Evolutionary conservation across 768 basidiomycete genomes (phyloP).

Genomic region (Melanogaster broomeanus): DNA sequence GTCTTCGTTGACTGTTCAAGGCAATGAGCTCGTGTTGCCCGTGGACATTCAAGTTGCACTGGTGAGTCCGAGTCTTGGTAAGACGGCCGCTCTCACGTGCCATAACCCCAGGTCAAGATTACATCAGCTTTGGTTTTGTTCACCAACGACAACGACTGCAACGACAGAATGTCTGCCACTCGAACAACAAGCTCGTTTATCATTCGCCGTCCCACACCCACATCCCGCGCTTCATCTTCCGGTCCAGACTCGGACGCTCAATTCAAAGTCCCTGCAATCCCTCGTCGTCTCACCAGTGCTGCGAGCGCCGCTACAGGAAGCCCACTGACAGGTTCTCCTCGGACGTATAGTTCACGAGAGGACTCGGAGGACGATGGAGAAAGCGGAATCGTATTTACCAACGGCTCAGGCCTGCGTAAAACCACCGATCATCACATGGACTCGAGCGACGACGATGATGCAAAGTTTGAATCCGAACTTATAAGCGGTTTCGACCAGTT

Average conservation of each 20-base stretch:
- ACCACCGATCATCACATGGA: constrained; percentile 33
- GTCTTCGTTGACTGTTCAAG: background rate
- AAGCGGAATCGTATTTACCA: constrained; percentile 25
- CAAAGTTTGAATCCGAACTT: constrained; percentile 60
- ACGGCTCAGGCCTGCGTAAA: constrained; percentile 24
- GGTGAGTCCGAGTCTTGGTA: too few species aligned
- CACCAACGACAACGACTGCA: background rate
- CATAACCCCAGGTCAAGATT: too few species aligned
- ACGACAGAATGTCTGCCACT: constrained; percentile 21
- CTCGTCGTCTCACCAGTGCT: constrained; percentile 49
- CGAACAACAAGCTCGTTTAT: constrained; percentile 75
- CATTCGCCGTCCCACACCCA: constrained; percentile 74
- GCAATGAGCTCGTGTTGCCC: background rate
- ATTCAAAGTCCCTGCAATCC: constrained; percentile 64
- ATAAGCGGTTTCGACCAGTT: constrained; percentile 73
- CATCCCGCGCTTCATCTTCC: constrained; percentile 61
- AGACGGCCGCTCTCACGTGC: background rate
- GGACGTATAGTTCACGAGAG: constrained; percentile 24
- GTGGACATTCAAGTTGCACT: too few species aligned
- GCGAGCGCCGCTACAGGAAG: constrained; percentile 49
- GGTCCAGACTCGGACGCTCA: constrained; percentile 61
- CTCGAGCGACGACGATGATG: constrained; percentile 60
- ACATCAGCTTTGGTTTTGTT: background rate
- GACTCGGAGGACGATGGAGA: constrained; percentile 29
- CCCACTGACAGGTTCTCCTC: constrained; percentile 58